phyloP scores from a whole-genome alignment of 2,329 filamentous ascomycete genomes.

The Aspergillus pseudoviridinutans region DNA sequence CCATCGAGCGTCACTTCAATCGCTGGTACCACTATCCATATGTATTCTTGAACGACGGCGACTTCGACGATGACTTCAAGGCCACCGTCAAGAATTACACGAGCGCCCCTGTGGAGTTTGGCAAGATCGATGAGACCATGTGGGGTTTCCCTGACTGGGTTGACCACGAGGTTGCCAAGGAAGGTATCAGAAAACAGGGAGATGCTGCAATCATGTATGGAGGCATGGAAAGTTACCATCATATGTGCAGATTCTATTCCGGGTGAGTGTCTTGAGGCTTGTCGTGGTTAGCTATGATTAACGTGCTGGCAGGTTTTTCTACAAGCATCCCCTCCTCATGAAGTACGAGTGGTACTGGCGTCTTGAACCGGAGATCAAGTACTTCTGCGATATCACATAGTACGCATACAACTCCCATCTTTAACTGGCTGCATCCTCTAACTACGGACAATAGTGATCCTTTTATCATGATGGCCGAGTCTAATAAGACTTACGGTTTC shows the following conservation, averaged over 20 bases:
- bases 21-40: constrained; percentile 98
- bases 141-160: constrained; percentile 99
- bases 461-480: constrained; percentile 88
- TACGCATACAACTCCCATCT: constrained; percentile 44
- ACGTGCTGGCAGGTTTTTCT: constrained; percentile 68
- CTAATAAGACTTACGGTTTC: constrained; percentile 98
- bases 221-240: constrained; percentile 96
- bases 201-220: constrained; percentile 99
- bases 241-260: constrained; percentile 99
- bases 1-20: constrained; percentile 98
- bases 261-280: constrained; percentile 58
- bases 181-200: constrained; percentile 94
- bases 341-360: constrained; percentile 99
- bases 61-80: constrained; percentile 94
- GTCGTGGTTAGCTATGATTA: constrained; percentile 3
- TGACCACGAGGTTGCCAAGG: constrained; percentile 86
- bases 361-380: constrained; percentile 97
- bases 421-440: constrained; percentile 19
- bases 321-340: constrained; percentile 87
- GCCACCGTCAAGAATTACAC: constrained; percentile 85
- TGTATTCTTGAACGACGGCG: constrained; percentile 94
- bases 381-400: constrained; percentile 99
- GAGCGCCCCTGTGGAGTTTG: constrained; percentile 84
- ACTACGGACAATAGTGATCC: constrained; percentile 63
- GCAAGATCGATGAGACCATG: constrained; percentile 82